A percentile compares a stretch with the other conserved stretches of the same genome.
Conservation (phyloP, 2,329 filamentous ascomycete species). For the Epichloe sibirici region DNA sequence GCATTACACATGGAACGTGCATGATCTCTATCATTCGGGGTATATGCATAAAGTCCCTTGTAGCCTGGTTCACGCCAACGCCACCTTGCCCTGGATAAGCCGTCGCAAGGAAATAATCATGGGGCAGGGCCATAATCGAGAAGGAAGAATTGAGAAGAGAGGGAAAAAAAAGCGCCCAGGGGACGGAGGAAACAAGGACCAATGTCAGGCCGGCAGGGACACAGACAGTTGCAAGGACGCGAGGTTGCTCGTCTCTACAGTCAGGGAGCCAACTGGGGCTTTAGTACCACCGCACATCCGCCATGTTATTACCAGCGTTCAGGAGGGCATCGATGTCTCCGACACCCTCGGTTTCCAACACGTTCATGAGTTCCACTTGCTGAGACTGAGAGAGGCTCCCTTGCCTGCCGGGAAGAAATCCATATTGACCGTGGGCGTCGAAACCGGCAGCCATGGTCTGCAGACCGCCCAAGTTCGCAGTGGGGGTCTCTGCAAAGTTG, state of each 20-base stretch:
- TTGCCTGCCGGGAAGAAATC: conserved; percentile 37
- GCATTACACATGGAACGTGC: neutral
- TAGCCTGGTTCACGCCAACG: neutral
- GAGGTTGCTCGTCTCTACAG: no score
- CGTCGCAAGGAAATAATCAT: neutral
- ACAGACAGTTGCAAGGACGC: no score
- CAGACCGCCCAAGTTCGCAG: conserved; percentile 19
- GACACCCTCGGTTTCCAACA: conserved; percentile 58
- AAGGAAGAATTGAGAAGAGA: no score
- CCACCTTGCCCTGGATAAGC: neutral
- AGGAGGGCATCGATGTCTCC: conserved; percentile 50
- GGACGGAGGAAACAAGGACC: neutral
- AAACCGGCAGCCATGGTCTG: conserved; percentile 18
- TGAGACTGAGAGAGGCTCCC: conserved; percentile 69
- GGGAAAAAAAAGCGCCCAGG: no score
- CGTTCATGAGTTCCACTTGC: conserved; percentile 71
- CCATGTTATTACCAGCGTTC: conserved; percentile 23
- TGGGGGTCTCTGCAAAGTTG: conserved; percentile 18
- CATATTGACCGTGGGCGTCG: conserved; percentile 13
- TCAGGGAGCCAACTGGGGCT: neutral
- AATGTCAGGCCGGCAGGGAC: neutral
- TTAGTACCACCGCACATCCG: conserved; percentile 22
- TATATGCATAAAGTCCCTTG: neutral
- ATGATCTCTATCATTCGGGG: neutral
- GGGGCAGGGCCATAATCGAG: no score